Conservation (phyloP, 768 basidiomycete species). For the Chalciporus pseudorubinellus region DNA sequence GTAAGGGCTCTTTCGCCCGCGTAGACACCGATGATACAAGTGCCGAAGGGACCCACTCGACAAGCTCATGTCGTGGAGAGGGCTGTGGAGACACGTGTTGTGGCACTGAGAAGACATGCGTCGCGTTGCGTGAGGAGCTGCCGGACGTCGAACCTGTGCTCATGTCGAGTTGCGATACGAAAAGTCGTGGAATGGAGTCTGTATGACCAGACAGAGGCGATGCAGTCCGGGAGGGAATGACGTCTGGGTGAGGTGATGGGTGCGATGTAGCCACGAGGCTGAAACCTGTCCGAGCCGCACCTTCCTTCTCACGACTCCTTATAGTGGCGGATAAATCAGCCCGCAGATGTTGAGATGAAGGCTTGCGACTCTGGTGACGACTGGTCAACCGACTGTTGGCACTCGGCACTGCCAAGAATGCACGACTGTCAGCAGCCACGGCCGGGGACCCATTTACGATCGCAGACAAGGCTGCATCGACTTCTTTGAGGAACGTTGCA, state of each 20-base stretch:
- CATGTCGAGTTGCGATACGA: constrained; percentile 19
- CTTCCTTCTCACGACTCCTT: constrained; percentile 26
- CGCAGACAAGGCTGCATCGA: constrained; percentile 29
- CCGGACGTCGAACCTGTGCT: constrained; percentile 12
- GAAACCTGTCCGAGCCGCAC: constrained; percentile 25
- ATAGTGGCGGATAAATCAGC: constrained; percentile 30
- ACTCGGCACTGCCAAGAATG: constrained; percentile 28
- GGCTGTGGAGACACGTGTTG: constrained; percentile 31
- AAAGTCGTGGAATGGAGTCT: constrained; percentile 18
- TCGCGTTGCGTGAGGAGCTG: constrained; percentile 16
- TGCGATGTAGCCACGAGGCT: constrained; percentile 32
- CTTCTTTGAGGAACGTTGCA: constrained; percentile 31
- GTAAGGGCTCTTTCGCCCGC: constrained; percentile 16
- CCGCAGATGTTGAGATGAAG: constrained; percentile 31
- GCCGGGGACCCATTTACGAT: constrained; percentile 25
- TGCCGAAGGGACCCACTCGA: constrained; percentile 23
- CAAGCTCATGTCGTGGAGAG: constrained; percentile 25
- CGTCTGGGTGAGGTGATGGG: constrained; percentile 21
- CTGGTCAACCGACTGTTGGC: constrained; percentile 25
- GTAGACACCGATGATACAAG: constrained; percentile 15
- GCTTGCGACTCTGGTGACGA: constrained; percentile 29
- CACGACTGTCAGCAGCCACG: constrained; percentile 30
- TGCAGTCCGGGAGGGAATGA: constrained; percentile 22
- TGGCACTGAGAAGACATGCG: constrained; percentile 10
- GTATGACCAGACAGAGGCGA: constrained; percentile 21